Evolutionary conservation across 805 yeast species (phyloP), one percentile per base, ranked within the genome.

Genomic region (Sporopachydermia lactativora): DNA sequence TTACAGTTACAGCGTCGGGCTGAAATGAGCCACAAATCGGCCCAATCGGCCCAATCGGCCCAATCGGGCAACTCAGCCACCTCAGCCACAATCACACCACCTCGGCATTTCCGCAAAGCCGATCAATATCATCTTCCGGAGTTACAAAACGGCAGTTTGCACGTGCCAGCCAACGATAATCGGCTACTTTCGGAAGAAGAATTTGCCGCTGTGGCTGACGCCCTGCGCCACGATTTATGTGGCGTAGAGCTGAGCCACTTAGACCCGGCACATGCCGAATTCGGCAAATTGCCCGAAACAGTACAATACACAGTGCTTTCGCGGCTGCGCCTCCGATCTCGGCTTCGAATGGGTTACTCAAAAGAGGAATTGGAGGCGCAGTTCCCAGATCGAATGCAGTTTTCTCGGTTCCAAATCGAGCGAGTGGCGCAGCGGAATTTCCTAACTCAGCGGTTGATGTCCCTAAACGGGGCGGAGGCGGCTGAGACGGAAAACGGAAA

Each of bases 301-400:
- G 77, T 95, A 0, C 96, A 86, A 54, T 92, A 92, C 54, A 84
- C 86, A 72, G 73, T 85, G 3, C 61, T 92, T 8, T 83, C 92
- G 5, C 84, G 83, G 44, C 68, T 94, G 13, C 59, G 99, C 42
- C 61, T 86, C 17, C 70, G 85, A 45, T 88, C 96, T 0, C 64
- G 99, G 43, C 68, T 92, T 54, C 75, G 99, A 61, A 79, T 92
- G 95, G 99, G 99, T 1, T 88, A 82, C 53, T 68, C 89, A 0
- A 83, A 86, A 43, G 86, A 82, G n/a, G 96, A 92, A 52, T 64
- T 92, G 28, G 82, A 83, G 47, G 62, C 71, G 3, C 61, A 85
- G 41, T 92, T 89, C 50, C 94, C 96, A 0, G 68, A 82, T 51
- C 75, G 88, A 41, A 69, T 83, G 73, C 96, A 86, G 45, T 92